Conservation (phyloP, 208 protist species). For the Acanthamoeba rhysodes region DNA sequence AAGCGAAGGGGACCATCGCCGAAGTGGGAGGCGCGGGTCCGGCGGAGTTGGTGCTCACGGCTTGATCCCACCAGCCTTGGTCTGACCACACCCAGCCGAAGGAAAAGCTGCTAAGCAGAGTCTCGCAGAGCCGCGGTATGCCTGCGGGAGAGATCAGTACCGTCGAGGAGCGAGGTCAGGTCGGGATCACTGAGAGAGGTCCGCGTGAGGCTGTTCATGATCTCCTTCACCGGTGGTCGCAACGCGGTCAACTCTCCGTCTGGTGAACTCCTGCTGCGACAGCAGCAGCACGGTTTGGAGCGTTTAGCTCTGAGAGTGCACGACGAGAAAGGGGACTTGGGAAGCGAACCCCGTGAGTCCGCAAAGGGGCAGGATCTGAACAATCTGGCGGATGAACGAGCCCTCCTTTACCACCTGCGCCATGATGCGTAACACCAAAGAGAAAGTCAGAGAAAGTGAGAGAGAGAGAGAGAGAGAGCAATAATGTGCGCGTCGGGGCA, state of each 20-base stretch:
- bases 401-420: background rate
- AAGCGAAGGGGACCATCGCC: background rate
- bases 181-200: constrained; percentile 17
- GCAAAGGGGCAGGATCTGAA: background rate
- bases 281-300: background rate
- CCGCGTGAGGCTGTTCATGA: constrained; percentile 23
- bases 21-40: background rate
- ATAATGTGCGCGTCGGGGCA: background rate
- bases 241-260: background rate
- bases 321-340: background rate
- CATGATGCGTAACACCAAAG: no score
- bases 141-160: background rate
- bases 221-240: constrained; percentile 23
- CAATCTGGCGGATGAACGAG: background rate
- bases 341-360: background rate
- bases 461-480: no score
- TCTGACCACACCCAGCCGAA: background rate
- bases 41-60: background rate
- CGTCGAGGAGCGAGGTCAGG: background rate
- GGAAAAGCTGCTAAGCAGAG: background rate
- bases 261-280: background rate
- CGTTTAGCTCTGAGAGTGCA: background rate
- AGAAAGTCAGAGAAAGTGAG: no score
- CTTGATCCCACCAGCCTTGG: background rate
- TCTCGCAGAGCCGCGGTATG: background rate